A percentile compares a stretch with the other conserved stretches of the same genome.
Evolutionary conservation across 1,284 basidiomycete species (phyloP).

Genomic region (Trichosporon coremiiforme): DNA sequence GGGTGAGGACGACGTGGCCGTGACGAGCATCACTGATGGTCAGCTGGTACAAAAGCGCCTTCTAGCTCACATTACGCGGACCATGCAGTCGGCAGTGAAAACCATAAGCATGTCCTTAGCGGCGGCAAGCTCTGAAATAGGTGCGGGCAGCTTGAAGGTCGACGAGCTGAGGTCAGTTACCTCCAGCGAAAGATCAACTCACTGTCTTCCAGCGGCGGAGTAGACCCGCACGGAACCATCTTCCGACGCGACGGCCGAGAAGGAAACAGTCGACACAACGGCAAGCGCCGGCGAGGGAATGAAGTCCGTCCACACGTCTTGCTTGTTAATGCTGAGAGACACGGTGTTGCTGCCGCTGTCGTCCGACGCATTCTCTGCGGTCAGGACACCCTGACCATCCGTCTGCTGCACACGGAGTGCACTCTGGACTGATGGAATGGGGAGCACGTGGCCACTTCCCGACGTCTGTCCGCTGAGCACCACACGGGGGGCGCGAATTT

Average conservation of each 20-base stretch:
- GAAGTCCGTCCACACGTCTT: slow-evolving; percentile 84
- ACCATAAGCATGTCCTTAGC: slow-evolving; percentile 67
- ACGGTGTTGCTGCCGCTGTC: slow-evolving; percentile 59
- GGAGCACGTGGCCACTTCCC: slow-evolving; percentile 24
- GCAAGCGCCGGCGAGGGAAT: slow-evolving; percentile 69
- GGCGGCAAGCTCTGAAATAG: slow-evolving; percentile 69
- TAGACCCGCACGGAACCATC: slow-evolving; percentile 79
- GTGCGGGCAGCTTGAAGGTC: slow-evolving; percentile 70
- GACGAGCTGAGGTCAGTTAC: slow-evolving; percentile 61
- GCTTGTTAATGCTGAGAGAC: slow-evolving; percentile 62
- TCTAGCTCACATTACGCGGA: slow-evolving; percentile 70
- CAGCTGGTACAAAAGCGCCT: not conserved
- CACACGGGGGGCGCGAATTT: slow-evolving; percentile 40
- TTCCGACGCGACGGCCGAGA: slow-evolving; percentile 73
- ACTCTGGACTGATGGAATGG: slow-evolving; percentile 40
- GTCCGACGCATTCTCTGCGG: slow-evolving; percentile 71
- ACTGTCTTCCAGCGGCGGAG: slow-evolving; percentile 76
- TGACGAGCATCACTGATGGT: slow-evolving; percentile 69
- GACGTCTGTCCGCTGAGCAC: slow-evolving; percentile 1
- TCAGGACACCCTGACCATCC: slow-evolving; percentile 55
- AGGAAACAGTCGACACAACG: slow-evolving; percentile 66
- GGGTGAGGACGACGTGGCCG: slow-evolving; percentile 66
- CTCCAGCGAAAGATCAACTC: slow-evolving; percentile 32
- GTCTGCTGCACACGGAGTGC: slow-evolving; percentile 38
- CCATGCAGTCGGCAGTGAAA: slow-evolving; percentile 69